These are phyloP conservation scores for Solanum aculeatissimum DNA, from an alignment of 305 asterid genomes.

Conservation along the genomic window DNA sequence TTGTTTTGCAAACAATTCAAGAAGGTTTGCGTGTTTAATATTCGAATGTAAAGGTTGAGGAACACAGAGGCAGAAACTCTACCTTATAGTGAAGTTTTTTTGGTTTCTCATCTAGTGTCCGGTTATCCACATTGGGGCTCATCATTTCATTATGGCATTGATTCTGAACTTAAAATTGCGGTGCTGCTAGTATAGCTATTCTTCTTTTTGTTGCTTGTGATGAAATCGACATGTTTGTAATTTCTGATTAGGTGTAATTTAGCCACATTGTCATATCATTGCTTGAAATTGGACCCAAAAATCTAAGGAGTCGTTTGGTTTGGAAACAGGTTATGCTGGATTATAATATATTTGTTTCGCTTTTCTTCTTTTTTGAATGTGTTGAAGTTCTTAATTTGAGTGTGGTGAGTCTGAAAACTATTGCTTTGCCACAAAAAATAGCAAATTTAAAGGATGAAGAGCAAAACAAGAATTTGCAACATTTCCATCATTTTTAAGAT, in stretches of 20 bases:
- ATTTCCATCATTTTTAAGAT: too few relatives aligned
- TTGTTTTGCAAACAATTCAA: constrained; percentile 73
- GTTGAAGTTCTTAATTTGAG: too few relatives aligned
- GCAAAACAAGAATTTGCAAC: too few relatives aligned
- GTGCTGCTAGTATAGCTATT: background rate
- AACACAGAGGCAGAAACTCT: background rate
- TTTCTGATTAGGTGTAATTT: too few relatives aligned
- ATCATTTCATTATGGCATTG: background rate
- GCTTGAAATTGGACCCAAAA: too few relatives aligned
- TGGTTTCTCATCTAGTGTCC: background rate
- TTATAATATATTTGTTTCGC: background rate
- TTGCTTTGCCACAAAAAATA: background rate
- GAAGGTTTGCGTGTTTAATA: constrained; percentile 67
- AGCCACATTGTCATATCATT: too few relatives aligned
- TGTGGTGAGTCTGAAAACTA: too few relatives aligned
- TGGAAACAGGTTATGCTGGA: background rate
- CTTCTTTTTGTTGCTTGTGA: background rate
- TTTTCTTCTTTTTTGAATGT: background rate
- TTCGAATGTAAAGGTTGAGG: constrained; percentile 46
- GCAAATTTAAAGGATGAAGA: background rate
- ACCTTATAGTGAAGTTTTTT: background rate
- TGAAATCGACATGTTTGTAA: background rate
- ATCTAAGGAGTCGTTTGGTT: background rate
- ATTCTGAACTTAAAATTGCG: background rate
- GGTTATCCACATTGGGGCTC: background rate